phyloP scores from a whole-genome alignment of 345 rosid genomes.

The Lepidium didymum region DNA sequence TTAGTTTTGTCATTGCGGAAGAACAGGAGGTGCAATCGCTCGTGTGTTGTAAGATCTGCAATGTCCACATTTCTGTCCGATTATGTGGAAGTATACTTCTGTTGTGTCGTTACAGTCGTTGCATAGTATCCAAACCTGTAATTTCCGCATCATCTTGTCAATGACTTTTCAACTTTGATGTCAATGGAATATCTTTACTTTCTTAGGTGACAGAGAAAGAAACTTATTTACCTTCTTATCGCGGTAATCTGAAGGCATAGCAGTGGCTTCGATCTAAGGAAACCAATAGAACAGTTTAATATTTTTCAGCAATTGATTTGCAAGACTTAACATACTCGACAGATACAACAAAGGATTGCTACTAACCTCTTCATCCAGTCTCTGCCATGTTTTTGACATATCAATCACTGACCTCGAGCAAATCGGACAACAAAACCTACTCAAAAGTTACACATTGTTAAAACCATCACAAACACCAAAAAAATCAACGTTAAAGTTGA shows the following conservation, averaged over 20 bases:
- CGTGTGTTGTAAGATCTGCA: constrained; percentile 94
- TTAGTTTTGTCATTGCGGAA: constrained; percentile 50
- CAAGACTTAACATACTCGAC: neutral
- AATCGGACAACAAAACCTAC: constrained; percentile 85
- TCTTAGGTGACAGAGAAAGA: neutral
- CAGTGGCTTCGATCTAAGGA: constrained; percentile 70
- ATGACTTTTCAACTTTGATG: neutral
- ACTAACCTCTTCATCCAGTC: constrained; percentile 85
- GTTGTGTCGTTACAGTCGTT: constrained; percentile 97
- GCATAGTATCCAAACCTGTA: constrained; percentile 96
- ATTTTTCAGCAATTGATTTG: neutral
- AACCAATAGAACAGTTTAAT: neutral
- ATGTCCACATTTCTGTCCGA: constrained; percentile 90
- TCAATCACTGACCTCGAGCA: constrained; percentile 87
- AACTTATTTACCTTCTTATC: constrained; percentile 54
- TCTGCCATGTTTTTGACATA: constrained; percentile 87
- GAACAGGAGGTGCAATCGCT: constrained; percentile 71
- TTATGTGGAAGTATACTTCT: constrained; percentile 79
- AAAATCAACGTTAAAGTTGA: neutral
- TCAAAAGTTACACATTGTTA: neutral
- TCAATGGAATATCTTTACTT: neutral
- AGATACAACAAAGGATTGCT: neutral
- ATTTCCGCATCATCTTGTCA: neutral
- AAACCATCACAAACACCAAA: neutral
- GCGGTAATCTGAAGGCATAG: constrained; percentile 88